Percentiles rank a stretch among this genome's conserved stretches.
Evolutionary conservation across 1,139 yeast genomes (phyloP).

Genomic region (Geotrichum siamense): DNA sequence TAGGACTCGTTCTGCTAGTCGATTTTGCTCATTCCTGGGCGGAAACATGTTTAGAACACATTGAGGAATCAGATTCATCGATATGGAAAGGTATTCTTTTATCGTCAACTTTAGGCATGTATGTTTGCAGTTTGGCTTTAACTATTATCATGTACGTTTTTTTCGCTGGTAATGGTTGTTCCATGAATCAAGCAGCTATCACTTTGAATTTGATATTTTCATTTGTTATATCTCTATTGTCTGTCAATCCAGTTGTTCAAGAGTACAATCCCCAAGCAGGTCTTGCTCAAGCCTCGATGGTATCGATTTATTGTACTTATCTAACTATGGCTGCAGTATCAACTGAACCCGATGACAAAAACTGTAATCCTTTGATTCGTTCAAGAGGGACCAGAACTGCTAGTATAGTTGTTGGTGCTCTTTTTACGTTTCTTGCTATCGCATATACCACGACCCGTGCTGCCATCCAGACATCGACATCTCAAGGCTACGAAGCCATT

Average conservation of each 20-base stretch:
- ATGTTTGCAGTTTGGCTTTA: slow-evolving; percentile 60
- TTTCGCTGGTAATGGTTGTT: slow-evolving; percentile 79
- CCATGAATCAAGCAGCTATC: slow-evolving; percentile 86
- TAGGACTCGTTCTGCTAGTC: slow-evolving; percentile 82
- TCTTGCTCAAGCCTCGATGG: slow-evolving; percentile 94
- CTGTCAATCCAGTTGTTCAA: slow-evolving; percentile 78
- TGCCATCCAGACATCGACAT: slow-evolving; percentile 50
- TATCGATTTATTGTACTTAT: slow-evolving; percentile 87
- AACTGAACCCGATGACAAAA: slow-evolving; percentile 89
- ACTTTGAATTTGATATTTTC: slow-evolving; percentile 64
- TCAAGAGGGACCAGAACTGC: slow-evolving; percentile 87
- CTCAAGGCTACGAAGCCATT: slow-evolving; percentile 33
- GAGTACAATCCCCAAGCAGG: slow-evolving; percentile 95
- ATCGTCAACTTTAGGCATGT: slow-evolving; percentile 85
- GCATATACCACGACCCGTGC: slow-evolving; percentile 98
- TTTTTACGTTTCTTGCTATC: slow-evolving; percentile 88
- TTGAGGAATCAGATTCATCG: slow-evolving; percentile 77
- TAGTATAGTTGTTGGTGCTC: slow-evolving; percentile 81
- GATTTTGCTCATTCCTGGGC: slow-evolving; percentile 99
- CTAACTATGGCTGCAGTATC: slow-evolving; percentile 90
- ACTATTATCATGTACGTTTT: slow-evolving; percentile 74
- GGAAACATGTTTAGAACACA: slow-evolving; percentile 85
- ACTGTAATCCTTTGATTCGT: slow-evolving; percentile 85
- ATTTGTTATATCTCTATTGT: slow-evolving; percentile 56
- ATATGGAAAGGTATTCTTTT: slow-evolving; percentile 76